Evolutionary conservation across 2,329 filamentous ascomycete species (phyloP).

Genomic region (Atkinsonella hypoxylon): DNA sequence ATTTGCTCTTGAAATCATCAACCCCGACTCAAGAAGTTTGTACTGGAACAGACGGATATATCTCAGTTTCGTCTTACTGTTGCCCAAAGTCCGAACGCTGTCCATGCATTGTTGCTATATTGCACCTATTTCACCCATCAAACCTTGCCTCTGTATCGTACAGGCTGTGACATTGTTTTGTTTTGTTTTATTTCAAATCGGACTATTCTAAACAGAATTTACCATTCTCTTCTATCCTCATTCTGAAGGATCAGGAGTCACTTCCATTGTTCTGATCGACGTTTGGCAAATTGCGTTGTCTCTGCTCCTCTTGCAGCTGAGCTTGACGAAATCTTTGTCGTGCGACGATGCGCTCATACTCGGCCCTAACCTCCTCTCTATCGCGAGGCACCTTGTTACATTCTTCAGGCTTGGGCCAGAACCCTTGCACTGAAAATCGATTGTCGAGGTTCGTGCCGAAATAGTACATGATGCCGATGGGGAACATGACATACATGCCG

Average conservation of each 20-base stretch:
- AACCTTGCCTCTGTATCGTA: conserved; percentile 2
- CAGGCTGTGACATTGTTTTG: background rate
- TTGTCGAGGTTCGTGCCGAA: conserved; percentile 96
- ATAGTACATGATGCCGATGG: conserved; percentile 99
- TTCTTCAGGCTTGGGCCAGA: conserved; percentile 80
- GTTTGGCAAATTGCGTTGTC: conserved; percentile 12
- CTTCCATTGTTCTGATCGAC: conserved; percentile 16
- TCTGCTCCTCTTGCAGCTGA: conserved; percentile 25
- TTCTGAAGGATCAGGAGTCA: conserved; percentile 7
- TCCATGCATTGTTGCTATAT: conserved; percentile 2
- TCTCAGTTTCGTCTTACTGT: background rate
- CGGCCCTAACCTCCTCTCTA: conserved; percentile 68
- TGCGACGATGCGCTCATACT: conserved; percentile 60
- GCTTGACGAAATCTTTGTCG: conserved; percentile 64
- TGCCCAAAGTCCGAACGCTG: conserved; percentile 5
- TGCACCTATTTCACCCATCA: background rate
- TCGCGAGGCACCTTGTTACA: conserved; percentile 68
- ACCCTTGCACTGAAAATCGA: conserved; percentile 76
- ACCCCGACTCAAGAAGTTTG: background rate
- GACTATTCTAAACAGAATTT: too few species aligned
- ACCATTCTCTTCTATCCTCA: background rate
- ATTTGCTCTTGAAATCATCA: too few species aligned
- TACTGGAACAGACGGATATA: background rate
- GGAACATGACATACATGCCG: conserved; percentile 97
- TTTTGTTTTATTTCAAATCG: too few species aligned